These are phyloP conservation scores for Aegilops bicornis DNA, from an alignment of 176 grass and related monocot species.

Conservation along the genomic window DNA sequence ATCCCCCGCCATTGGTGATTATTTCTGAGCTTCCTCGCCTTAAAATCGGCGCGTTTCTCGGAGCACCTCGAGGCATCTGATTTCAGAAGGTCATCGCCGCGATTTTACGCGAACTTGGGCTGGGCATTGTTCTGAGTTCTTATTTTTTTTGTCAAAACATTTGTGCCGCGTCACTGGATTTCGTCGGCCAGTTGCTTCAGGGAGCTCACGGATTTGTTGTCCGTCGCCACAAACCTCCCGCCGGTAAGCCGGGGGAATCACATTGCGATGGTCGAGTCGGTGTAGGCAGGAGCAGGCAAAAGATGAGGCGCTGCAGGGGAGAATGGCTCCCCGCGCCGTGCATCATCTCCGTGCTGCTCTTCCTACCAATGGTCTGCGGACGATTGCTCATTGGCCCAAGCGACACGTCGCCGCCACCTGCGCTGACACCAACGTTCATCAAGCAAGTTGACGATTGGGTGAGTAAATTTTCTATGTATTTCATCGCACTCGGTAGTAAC, in stretches of 20 bases:
- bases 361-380: background rate
- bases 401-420: background rate
- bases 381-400: conserved; percentile 23
- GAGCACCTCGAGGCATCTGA: background rate
- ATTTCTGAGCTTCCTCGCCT: background rate
- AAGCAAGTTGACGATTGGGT: conserved; percentile 43
- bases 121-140: background rate
- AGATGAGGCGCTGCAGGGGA: conserved; percentile 30
- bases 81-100: background rate
- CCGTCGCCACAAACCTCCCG: background rate
- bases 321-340: conserved; percentile 25
- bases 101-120: background rate
- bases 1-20: background rate
- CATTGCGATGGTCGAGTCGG: conserved; percentile 26
- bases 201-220: background rate
- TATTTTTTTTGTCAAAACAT: background rate
- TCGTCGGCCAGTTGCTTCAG: background rate
- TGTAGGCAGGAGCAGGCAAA: conserved; percentile 25
- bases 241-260: background rate
- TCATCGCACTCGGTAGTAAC: background rate
- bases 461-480: conserved; percentile 10
- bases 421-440: conserved; percentile 27
- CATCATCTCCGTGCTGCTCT: conserved; percentile 35
- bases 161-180: background rate
- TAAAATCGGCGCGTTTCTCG: background rate